Evolutionary conservation across 2,329 filamentous ascomycete species (phyloP), one percentile per base, ranked within the genome.

Genomic region (Paraphoma chrysanthemicola): DNA sequence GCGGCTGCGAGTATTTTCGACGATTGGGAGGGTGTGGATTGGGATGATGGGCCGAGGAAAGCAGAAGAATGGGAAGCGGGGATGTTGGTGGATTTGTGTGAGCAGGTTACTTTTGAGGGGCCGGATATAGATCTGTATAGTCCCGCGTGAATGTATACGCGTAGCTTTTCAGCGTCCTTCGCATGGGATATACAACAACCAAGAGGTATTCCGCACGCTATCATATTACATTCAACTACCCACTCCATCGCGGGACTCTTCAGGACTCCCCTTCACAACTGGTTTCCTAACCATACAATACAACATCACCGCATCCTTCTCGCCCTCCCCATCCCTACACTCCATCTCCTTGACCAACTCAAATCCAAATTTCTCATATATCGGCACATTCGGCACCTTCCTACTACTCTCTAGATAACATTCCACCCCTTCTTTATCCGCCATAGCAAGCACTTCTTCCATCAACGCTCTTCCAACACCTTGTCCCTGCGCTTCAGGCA

Each of bases 401-500:
- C 87, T 85, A 57, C 86, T 89, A 31, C 88, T 90, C 74, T 92
- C 90, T 55, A 92, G 76, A 73, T 92, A 92, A 66, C 89, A 91
- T 52, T 79, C 82, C 66, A 85, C 82, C 0, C 85, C 84, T 69
- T 91, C 87, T 5, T 75, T 74, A 72, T 92, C 90, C 9, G 90
- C 89, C 66, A 78, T 78, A 41, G 83, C 79, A 14, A 88, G 86
- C 6, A 92, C 87, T 43, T 82, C 80, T 63, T 86, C 80, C 77
- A 91, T 88, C 64, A 92, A 75, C 59, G 82, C 80, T 57, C 85
- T 85, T 0, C 89, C 90, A 2, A 92, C 83, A 0, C 89, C 89
- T 65, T 82, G 85, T 0, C 88, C 88, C 70, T 91, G 89, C 31
- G 82, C 82, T 47, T 86, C 83, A 0, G 88, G 87, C 14, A 85